A percentile compares a stretch with the other conserved stretches of the same genome.
Conservation (phyloP, 2,329 filamentous ascomycete genomes). For the Fusarium cyanostomum region DNA sequence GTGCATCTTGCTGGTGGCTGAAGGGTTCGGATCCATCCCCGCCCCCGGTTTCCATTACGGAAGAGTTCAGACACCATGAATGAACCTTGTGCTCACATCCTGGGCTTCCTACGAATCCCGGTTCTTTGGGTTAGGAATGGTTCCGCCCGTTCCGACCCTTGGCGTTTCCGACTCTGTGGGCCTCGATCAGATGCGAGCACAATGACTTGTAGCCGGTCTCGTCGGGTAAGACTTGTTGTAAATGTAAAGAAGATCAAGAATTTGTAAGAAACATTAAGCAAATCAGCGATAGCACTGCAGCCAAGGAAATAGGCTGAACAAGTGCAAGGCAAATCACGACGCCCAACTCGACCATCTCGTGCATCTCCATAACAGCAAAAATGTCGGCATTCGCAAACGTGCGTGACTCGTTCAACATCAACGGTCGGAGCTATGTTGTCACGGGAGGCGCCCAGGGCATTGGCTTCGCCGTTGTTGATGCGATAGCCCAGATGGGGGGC, state of each 20-base stretch:
- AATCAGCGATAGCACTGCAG: too few relatives aligned
- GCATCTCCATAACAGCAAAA: neutral
- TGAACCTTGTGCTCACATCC: neutral
- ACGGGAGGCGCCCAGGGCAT: slow-evolving; percentile 52
- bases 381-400: neutral
- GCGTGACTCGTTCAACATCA: slow-evolving; percentile 42
- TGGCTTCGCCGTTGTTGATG: slow-evolving; percentile 48
- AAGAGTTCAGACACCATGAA: neutral
- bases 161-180: too few relatives aligned
- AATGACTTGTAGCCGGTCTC: too few relatives aligned
- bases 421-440: slow-evolving; percentile 46
- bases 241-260: too few relatives aligned
- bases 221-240: too few relatives aligned
- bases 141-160: too few relatives aligned
- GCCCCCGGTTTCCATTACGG: neutral
- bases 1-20: neutral
- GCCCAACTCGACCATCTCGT: neutral
- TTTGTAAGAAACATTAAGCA: too few relatives aligned
- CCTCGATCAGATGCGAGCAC: too few relatives aligned
- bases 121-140: too few relatives aligned
- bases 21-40: neutral
- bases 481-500: slow-evolving; percentile 51
- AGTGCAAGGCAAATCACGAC: too few relatives aligned
- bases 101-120: too few relatives aligned
- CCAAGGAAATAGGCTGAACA: too few relatives aligned